Evolutionary conservation across 345 rosid genomes (phyloP).

Genomic region (Citrus reticulata): DNA sequence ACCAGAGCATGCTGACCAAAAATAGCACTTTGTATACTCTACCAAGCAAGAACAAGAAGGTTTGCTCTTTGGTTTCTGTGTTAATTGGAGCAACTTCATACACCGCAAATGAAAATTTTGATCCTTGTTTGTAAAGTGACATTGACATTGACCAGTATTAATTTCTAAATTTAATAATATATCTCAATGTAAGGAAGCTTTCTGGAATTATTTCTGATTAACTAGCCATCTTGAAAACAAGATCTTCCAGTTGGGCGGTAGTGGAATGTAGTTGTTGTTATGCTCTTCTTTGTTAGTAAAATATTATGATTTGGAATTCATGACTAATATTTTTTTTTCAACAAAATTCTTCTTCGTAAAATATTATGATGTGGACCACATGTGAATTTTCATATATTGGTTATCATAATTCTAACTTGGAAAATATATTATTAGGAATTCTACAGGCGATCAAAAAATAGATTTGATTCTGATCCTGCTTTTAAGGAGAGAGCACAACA

Average conservation of each 20-base stretch:
- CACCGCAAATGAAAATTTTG: not conserved
- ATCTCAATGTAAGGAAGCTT: not conserved
- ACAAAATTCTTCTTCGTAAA: not conserved
- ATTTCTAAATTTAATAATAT: not conserved
- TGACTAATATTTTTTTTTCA: not conserved
- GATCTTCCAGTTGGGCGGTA: not conserved
- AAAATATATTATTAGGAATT: slow-evolving; percentile 46
- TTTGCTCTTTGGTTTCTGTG: not conserved
- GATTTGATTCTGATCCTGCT: slow-evolving; percentile 62
- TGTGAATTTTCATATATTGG: not conserved
- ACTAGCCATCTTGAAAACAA: not conserved
- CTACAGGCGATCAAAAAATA: slow-evolving; percentile 75
- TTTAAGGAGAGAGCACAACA: slow-evolving; percentile 90
- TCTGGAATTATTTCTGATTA: not conserved
- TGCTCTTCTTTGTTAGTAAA: not conserved
- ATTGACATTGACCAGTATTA: not conserved
- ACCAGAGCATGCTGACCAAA: not conserved
- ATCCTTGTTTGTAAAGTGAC: not conserved
- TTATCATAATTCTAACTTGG: slow-evolving; percentile 21
- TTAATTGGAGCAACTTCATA: not conserved
- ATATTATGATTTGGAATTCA: not conserved
- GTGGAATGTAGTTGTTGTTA: not conserved
- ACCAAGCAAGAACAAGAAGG: not conserved
- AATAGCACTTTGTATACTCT: not conserved
- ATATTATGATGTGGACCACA: not conserved